Base-by-base conservation (phyloP, 306 rosid species). In the Castanea sativa region DNA sequence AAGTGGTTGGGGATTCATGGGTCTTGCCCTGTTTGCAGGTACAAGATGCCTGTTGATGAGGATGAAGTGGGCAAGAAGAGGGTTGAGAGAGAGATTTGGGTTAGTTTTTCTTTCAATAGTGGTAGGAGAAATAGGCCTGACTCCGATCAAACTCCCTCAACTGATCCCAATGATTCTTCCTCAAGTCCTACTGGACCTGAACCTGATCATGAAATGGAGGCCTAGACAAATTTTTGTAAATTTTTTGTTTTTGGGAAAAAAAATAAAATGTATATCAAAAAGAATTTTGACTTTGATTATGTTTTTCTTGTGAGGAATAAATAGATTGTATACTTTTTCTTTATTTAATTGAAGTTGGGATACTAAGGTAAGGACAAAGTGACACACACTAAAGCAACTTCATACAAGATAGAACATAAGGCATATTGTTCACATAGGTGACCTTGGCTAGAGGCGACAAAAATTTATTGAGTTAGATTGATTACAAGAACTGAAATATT, bases 1-100 rank as follows among this genome's bases (percentile, higher is more conserved):
- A 90, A 85, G 89, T 95, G 99, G 99, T 25, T 92, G 38, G 86
- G 86, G 74, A 76, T 84, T 32, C 99, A 89, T 75, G 99, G 97
- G 45, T 81, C 92, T 19, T 93, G 97, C 77, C 99, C 97, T 58
- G 90, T 95, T 49, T 92, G 98, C 65, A 81, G 99, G 84, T 88
- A 74, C 59, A 84, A 63, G 78, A 88, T 95, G 96, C 98, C 97
- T 32, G 75, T 76, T 55, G 93, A 91, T n/a, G 93, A 89, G 80
- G 85, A 53, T 11, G 86, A 81, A 58, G 76, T 2, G 23, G 85
- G 71, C 1, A 92, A 79, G 85, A 92, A 87, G 84, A 60, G 84
- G 59, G 29, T 58, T 20, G 81, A 72, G 55, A 78, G 89, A 72
- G 93, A 84, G 81, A 85, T 91, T 65, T 87, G 90, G 95, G 89